Conservation (phyloP, 1,284 basidiomycete genomes). For the Apiotrichum siamense region DNA sequence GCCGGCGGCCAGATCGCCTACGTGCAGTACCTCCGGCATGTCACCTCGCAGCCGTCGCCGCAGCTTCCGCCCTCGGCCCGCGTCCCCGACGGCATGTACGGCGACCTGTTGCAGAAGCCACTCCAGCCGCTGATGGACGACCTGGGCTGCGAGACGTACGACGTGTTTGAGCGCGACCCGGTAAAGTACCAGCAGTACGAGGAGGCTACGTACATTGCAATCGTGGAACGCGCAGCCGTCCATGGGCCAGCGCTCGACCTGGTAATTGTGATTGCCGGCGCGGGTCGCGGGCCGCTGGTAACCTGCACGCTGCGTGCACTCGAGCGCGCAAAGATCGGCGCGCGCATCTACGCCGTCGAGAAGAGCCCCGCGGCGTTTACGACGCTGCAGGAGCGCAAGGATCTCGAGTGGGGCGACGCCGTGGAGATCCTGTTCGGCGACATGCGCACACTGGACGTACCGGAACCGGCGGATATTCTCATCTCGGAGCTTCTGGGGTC, state of each 20-base stretch:
- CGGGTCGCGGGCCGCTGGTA: constrained; percentile 92
- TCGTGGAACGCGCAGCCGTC: constrained; percentile 58
- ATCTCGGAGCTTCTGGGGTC: constrained; percentile 94
- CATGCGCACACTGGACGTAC: constrained; percentile 76
- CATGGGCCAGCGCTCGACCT: constrained; percentile 3
- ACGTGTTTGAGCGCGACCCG: constrained; percentile 95
- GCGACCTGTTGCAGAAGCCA: constrained; percentile 92
- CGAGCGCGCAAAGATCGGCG: constrained; percentile 60
- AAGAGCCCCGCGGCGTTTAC: constrained; percentile 93
- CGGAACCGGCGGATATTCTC: constrained; percentile 84
- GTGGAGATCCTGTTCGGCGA: constrained; percentile 86
- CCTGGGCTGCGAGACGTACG: constrained; percentile 87
- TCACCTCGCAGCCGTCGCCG: constrained; percentile 58
- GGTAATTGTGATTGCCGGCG: constrained; percentile 84
- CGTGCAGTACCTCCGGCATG: constrained; percentile 77
- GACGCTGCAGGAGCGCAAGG: constrained; percentile 78
- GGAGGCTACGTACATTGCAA: constrained; percentile 79
- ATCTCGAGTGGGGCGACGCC: constrained; percentile 72
- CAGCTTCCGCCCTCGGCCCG: constrained; percentile 58
- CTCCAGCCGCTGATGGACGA: constrained; percentile 98
- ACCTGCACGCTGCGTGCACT: constrained; percentile 75
- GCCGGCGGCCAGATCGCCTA: constrained; percentile 82
- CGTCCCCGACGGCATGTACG: constrained; percentile 77
- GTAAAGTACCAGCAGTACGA: constrained; percentile 96
- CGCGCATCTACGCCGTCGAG: constrained; percentile 80